Evolutionary conservation across 306 rosid species (phyloP), one percentile per base, ranked within the genome.

Genomic region (Cucurbita argyrosperma): DNA sequence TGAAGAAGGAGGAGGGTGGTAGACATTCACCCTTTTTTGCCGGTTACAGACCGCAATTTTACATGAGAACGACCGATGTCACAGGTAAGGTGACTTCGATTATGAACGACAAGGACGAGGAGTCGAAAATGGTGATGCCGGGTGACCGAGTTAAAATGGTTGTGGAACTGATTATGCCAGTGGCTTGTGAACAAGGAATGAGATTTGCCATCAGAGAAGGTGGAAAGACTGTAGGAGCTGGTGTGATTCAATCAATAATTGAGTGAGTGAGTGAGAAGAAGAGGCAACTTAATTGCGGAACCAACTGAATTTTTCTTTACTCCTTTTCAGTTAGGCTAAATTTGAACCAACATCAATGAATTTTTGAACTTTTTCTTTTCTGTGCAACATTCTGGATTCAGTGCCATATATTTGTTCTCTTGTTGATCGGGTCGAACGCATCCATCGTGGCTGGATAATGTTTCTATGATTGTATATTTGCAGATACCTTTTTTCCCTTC

Each of bases 191-290:
- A 80, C 90, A 85, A 56, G 96, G 96, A 51, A 90, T 90, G 96
- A 87, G 96, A 89, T 90, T 90, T 77, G 96, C 96, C 35, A 90
- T 90, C 79, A 87, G 96, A 75, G 96, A 88, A 85, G 96, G 96
- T 70, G 96, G 95, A 60, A 90, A 91, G 82, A 91, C 96, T 50
- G 96, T 90, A 42, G 96, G 96, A 74, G 96, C 96, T 63, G 96
- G 96, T 74, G 96, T 90, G 30, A 90, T 90, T 77, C 92, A 87
- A 70, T 81, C 90, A 18, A 90, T 90, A 76, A 84, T 90, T 74
- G 88, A 88, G 90, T 90, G 77, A 88, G 90, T 90, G 77, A 80
- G 75, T 19, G 66, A 70, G 51, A 6, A 16, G 38, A 54, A 66
- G 49, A n/a, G 23, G 14, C 50, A 45, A 30, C 45, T 70, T 72